Base-by-base conservation (phyloP, 2,329 filamentous ascomycete genomes). In the Epichloe scottii region DNA sequence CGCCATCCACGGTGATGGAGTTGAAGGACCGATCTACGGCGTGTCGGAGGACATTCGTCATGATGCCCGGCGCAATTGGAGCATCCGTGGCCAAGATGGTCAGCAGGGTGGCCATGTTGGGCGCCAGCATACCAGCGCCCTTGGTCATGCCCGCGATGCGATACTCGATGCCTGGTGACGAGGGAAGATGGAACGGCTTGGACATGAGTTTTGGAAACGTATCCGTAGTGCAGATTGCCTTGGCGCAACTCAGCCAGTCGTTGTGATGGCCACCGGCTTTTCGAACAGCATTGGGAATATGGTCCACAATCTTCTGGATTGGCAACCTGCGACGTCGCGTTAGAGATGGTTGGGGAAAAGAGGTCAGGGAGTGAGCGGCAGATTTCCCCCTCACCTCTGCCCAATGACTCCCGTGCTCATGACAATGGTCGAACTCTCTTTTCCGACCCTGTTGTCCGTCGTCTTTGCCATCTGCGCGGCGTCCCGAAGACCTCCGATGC, bases 351-450 rank as follows among this genome's bases (percentile, higher is more conserved):
- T 14, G 19, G 17, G 17, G 39, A 10, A 48, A 6, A 48, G 14
- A 35, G 26, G 19, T n/a, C 10, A 34, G 38, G 8, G 21, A 39
- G 14, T 6, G 37, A 40, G 37, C 19, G 30, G 26, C 2, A 15
- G 7, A 17, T 4, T 12, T 10, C 3, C 33, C 12, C 56, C 69
- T 57, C 66, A 84, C 83, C 87, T 82, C 69, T 97, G 91, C 8
- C 93, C 93, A 64, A 98, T 98, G 43, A 98, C 93, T 50, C 93
- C 93, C 2, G 93, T 98, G 66, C 89, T 96, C 93, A 98, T 97
- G 55, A 97, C 91, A 46, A 98, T 75, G n/a, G 88, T 93, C 57
- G 73, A 74, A 50, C 74, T 70, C 47, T 71, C 66, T 15, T 56
- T 61, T 14, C 74, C 76, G 3, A 77, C 68, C 53, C 62, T 67